A percentile compares a stretch with the other conserved stretches of the same genome.
phyloP scores from a whole-genome alignment of 2,329 filamentous ascomycete species.

The Cyphellophora attinorum region DNA sequence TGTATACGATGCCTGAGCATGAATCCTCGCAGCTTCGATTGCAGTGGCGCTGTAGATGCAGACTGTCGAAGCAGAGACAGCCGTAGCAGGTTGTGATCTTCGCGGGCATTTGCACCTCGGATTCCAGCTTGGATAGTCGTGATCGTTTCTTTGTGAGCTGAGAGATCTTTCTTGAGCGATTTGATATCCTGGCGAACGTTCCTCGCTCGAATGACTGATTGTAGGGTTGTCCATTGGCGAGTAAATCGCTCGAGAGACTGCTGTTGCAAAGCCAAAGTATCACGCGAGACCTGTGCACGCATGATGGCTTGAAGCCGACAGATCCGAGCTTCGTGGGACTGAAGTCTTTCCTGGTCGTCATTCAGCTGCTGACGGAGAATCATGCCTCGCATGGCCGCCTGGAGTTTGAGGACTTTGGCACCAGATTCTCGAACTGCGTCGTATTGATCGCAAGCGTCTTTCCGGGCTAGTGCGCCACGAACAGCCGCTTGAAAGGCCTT shows the following conservation, averaged over 20 bases:
- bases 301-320: conserved; percentile 26
- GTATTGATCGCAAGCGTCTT: conserved; percentile 42
- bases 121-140: conserved; percentile 43
- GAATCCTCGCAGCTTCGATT: conserved; percentile 42
- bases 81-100: conserved; percentile 32
- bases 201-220: conserved; percentile 35
- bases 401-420: conserved; percentile 48
- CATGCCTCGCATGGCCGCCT: conserved; percentile 56
- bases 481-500: conserved; percentile 48
- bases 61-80: conserved; percentile 50
- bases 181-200: conserved; percentile 24
- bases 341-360: conserved; percentile 8
- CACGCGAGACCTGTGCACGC: conserved; percentile 26
- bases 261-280: conserved; percentile 28
- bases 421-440: conserved; percentile 54
- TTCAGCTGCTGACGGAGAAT: conserved; percentile 12
- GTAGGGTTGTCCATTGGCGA: conserved; percentile 32
- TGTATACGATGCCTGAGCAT: conserved; percentile 25
- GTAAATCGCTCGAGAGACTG: conserved; percentile 31
- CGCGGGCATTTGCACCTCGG: conserved; percentile 36
- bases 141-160: conserved; percentile 32
- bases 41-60: conserved; percentile 50
- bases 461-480: conserved; percentile 35
- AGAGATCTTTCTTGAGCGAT: conserved; percentile 28
- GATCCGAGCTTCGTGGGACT: conserved; percentile 33